Base-by-base conservation (phyloP, 495 filamentous ascomycete species). In the Talaromyces nanjingensis region DNA sequence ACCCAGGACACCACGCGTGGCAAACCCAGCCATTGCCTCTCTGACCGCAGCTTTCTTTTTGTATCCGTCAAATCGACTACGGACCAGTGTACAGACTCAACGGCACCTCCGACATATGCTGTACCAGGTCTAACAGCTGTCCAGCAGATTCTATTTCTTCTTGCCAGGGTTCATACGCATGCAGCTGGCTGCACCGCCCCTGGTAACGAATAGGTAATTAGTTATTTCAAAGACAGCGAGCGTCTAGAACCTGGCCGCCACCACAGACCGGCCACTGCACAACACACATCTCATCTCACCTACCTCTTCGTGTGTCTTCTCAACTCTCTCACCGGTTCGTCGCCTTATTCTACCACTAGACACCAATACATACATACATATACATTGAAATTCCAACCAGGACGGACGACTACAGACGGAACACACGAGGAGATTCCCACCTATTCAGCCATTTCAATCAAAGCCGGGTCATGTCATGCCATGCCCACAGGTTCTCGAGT, bases 331-430 rank as follows among this genome's bases (percentile, higher is more conserved):
- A 56, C 53, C 53, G 53, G 27, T 29, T 29, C 24, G 53, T 29
- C 22, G 27, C 20, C 53, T 27, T 20, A 56, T 27, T 7, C 53
- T 56, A 24, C 0, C 11, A 27, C 22, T n/a, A 56, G 27, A 56
- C 53, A 56, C 12, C 53, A 29, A 29, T 29, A 56, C 27, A 56
- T 56, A 29, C 53, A 56, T 29, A 56, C 53, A 56, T 56, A 25
- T 12, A 56, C 27, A 16, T 29, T 56, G 24, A 25, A 56, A 27
- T 56, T 31, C 24, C 53, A 29, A 8, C 53, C 53, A 16, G 14
- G 24, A 54, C 49, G 24, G 18, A 8, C 24, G 18, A 54, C 18
- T 6, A 54, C 49, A 54, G 49, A 25, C 49, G 6, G 8, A 22
- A 42, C 37, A 9, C 45, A 9, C n/a, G 45, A 18, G 45, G 18